Evolutionary conservation across 352 stramenopile genomes (phyloP).

Genomic region (Phytophthora quininea): DNA sequence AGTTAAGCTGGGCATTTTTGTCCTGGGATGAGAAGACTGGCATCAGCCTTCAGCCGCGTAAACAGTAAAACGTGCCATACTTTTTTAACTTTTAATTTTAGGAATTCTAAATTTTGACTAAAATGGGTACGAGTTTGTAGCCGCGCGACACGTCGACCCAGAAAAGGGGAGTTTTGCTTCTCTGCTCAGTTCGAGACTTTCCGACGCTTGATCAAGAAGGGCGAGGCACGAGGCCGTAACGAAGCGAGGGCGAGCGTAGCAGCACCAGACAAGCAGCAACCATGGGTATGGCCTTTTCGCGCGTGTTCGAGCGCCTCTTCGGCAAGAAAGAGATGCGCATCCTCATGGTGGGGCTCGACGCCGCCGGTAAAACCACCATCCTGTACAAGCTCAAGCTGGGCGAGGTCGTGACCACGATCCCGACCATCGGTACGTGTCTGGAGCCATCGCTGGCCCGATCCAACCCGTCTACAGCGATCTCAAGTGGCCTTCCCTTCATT

Average conservation of each 20-base stretch:
- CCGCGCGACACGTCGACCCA: not conserved
- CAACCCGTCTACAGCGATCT: not conserved
- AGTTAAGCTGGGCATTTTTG: too few relatives aligned
- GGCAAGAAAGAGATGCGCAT: conserved; percentile 99
- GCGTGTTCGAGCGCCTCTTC: conserved; percentile 98
- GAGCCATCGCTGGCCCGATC: not conserved
- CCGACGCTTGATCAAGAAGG: conserved; percentile 20
- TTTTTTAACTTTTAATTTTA: not conserved
- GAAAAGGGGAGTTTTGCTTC: conserved; percentile 32
- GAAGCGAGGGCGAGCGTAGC: conserved; percentile 7
- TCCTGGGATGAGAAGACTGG: too few relatives aligned
- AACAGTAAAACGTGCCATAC: too few relatives aligned
- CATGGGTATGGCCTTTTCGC: conserved; percentile 98
- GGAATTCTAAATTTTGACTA: too few relatives aligned
- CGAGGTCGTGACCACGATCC: conserved; percentile 98
- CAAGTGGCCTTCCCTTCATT: not conserved
- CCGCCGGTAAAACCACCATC: conserved; percentile 99
- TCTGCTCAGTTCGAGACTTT: conserved; percentile 54
- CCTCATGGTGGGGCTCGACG: conserved; percentile 99
- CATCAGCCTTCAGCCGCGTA: too few relatives aligned
- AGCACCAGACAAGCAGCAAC: conserved; percentile 40
- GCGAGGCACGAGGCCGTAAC: conserved; percentile 13
- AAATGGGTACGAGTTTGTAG: too few relatives aligned
- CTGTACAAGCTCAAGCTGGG: conserved; percentile 94
- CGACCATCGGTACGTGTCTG: conserved; percentile 95